Percentiles rank a stretch among this genome's conserved stretches.
Conservation (phyloP, 1,284 basidiomycete species). For the Malassezia pachydermatis region DNA sequence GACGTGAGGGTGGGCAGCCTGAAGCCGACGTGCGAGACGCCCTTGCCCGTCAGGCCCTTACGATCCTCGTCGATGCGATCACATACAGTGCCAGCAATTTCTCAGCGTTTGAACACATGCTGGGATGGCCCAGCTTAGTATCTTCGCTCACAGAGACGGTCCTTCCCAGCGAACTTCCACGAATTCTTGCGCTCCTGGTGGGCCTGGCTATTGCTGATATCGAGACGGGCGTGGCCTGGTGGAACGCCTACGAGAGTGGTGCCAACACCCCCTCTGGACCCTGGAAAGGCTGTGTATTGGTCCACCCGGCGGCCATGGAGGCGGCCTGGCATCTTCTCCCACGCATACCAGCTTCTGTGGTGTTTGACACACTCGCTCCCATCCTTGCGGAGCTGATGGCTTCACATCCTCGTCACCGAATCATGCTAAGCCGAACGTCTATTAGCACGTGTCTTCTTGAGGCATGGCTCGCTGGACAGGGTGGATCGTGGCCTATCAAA, state of each 20-base stretch:
- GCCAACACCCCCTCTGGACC: background rate
- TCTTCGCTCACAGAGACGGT: conserved; percentile 18
- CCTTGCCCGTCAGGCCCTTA: conserved; percentile 30
- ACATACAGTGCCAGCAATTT: conserved; percentile 26
- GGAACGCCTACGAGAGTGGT: conserved; percentile 15
- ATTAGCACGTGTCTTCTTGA: conserved; percentile 5
- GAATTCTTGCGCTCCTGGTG: conserved; percentile 26
- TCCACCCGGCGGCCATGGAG: too few species aligned
- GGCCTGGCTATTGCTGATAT: conserved; percentile 34
- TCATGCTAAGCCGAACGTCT: conserved; percentile 9
- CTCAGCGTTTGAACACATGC: conserved; percentile 23
- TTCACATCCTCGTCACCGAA: too few species aligned
- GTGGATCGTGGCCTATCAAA: background rate
- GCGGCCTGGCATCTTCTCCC: too few species aligned
- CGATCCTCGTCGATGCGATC: conserved; percentile 31
- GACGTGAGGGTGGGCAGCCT: background rate
- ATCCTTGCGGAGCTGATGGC: too few species aligned
- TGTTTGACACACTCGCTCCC: too few species aligned
- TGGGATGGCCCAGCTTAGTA: conserved; percentile 31
- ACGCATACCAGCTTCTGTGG: too few species aligned
- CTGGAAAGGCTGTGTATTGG: background rate
- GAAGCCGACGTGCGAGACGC: conserved; percentile 6
- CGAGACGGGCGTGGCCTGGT: conserved; percentile 19
- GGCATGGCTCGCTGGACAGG: background rate
- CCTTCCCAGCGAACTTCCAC: conserved; percentile 3